phyloP scores from a whole-genome alignment of 2,329 filamentous ascomycete species.

The Hymenoscyphus salicellus region DNA sequence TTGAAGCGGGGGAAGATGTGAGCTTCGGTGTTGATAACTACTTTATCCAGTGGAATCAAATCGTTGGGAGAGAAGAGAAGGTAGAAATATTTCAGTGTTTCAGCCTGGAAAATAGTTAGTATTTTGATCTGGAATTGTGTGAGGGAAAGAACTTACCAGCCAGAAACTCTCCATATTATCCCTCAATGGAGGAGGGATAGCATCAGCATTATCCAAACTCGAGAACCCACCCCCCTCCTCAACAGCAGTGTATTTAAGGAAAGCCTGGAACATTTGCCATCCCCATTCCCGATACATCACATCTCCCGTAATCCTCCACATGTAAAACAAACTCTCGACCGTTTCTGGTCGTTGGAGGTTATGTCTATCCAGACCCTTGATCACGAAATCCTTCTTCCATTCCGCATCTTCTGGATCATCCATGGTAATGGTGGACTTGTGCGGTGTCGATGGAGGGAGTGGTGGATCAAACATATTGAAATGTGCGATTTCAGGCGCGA shows the following conservation, averaged over 20 bases:
- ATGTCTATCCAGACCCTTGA: conserved; percentile 81
- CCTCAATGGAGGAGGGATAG: conserved; percentile 62
- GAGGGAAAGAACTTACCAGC: conserved; percentile 61
- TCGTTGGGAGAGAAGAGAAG: conserved; percentile 85
- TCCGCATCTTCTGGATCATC: conserved; percentile 49
- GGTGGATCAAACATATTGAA: conserved; percentile 75
- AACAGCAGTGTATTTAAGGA: conserved; percentile 80
- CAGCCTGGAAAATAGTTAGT: conserved; percentile 57
- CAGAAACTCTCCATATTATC: conserved; percentile 99
- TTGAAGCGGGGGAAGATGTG: conserved; percentile 88
- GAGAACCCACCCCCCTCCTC: conserved; percentile 77
- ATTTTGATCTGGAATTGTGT: conserved; percentile 5
- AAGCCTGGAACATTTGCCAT: conserved; percentile 96
- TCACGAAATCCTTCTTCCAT: conserved; percentile 75
- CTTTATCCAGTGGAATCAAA: conserved; percentile 76
- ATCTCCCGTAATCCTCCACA: conserved; percentile 97
- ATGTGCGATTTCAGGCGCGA: conserved; percentile 93
- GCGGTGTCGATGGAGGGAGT: conserved; percentile 54
- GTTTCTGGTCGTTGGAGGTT: conserved; percentile 96
- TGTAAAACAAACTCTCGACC: conserved; percentile 93
- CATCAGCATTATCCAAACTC: conserved; percentile 71
- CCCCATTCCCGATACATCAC: conserved; percentile 90
- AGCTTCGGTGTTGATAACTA: conserved; percentile 95
- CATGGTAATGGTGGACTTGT: conserved; percentile 51
- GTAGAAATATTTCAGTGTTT: conserved; percentile 97